A percentile compares a stretch with the other conserved stretches of the same genome.
Evolutionary conservation across 768 basidiomycete species (phyloP).

Genomic region (Daedalea quercina): DNA sequence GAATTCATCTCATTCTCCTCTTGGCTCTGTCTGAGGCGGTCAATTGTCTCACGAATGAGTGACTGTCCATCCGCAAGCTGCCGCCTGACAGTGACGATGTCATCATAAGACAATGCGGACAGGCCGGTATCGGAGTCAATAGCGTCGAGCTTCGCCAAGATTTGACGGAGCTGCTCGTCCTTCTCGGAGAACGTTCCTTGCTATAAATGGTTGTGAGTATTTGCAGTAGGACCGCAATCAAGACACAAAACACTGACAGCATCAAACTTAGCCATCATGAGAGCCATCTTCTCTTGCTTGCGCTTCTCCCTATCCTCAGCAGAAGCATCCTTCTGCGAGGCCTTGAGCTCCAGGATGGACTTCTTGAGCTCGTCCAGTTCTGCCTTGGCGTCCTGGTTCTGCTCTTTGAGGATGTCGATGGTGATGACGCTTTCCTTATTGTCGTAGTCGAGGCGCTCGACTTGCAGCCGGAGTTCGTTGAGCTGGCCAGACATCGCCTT

Average conservation of each 20-base stretch:
- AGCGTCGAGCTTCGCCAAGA: conserved; percentile 78
- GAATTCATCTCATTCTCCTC: conserved; percentile 87
- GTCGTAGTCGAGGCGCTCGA: conserved; percentile 91
- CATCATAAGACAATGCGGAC: conserved; percentile 61
- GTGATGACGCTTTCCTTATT: conserved; percentile 92
- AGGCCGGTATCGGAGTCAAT: conserved; percentile 57
- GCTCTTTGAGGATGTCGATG: conserved; percentile 92
- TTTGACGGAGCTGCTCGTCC: conserved; percentile 84
- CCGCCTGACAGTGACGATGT: conserved; percentile 74
- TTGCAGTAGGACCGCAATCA: background rate
- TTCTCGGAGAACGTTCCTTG: conserved; percentile 95
- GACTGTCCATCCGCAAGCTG: conserved; percentile 88
- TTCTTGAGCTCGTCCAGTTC: conserved; percentile 89
- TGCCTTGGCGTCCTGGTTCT: conserved; percentile 76
- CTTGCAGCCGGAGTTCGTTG: conserved; percentile 85
- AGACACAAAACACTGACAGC: conserved; percentile 48
- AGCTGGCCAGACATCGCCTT: conserved; percentile 90
- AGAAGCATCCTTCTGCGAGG: conserved; percentile 75
- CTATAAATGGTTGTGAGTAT: conserved; percentile 28
- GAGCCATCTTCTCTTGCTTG: conserved; percentile 98
- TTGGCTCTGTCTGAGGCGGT: conserved; percentile 81
- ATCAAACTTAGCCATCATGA: conserved; percentile 99
- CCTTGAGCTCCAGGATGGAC: conserved; percentile 71
- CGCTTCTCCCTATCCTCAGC: conserved; percentile 98
- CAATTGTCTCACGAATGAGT: conserved; percentile 81